A percentile compares a stretch with the other conserved stretches of the same genome.
Conservation (phyloP, 352 stramenopile species). For the Phytophthora foliorum region DNA sequence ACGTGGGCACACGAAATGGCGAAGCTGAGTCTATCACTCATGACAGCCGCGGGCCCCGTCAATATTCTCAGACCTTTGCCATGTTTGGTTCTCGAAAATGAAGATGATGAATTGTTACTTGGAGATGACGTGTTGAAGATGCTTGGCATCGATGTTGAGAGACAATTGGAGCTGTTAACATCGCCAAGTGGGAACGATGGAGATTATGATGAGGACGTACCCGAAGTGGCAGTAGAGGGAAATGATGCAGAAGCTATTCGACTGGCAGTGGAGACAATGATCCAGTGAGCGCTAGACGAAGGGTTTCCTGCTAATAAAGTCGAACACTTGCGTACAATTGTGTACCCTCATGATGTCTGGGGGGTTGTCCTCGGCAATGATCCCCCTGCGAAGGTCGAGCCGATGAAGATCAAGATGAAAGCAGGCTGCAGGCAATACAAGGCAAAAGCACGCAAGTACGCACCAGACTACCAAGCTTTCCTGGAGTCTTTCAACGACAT, state of each 20-base stretch:
- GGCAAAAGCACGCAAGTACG: constrained; percentile 12
- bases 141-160: too few relatives aligned
- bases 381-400: constrained; percentile 19
- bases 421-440: constrained; percentile 8
- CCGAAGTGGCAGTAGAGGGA: too few relatives aligned
- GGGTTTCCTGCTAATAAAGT: constrained; percentile 10
- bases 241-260: too few relatives aligned
- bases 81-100: too few relatives aligned
- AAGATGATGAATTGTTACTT: too few relatives aligned
- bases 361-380: constrained; percentile 13
- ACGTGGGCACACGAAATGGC: constrained; percentile 2
- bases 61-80: constrained; percentile 18
- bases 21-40: constrained; percentile 7
- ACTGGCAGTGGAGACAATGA: too few relatives aligned
- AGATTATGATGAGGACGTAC: too few relatives aligned
- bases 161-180: too few relatives aligned
- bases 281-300: too few relatives aligned
- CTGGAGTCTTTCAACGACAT: constrained; percentile 22
- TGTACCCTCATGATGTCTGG: constrained; percentile 15
- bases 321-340: constrained; percentile 11
- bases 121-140: too few relatives aligned
- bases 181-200: too few relatives aligned
- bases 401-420: constrained; percentile 19
- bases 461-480: constrained; percentile 23
- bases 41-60: constrained; percentile 14